A percentile compares a stretch with the other conserved stretches of the same genome.
phyloP scores from a whole-genome alignment of 139 green algal genomes.

The Asterochloris sp. region DNA sequence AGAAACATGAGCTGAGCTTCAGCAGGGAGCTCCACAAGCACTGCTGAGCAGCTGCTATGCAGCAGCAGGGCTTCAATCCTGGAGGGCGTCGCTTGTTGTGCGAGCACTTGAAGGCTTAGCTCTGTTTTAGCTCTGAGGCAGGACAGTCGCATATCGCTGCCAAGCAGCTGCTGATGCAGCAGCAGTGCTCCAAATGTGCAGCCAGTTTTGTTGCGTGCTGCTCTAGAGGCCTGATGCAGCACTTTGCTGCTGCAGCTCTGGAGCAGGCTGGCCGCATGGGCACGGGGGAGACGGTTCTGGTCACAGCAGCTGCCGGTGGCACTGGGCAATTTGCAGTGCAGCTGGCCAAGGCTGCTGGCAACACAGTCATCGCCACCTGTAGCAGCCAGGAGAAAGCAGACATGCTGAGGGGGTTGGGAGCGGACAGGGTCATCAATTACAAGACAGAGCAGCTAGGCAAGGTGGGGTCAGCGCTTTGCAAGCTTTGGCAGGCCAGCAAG shows the following conservation, averaged over 20 bases:
- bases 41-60: not conserved
- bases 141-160: no score
- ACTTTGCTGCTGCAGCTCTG: slow-evolving; percentile 28
- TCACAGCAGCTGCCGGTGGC: slow-evolving; percentile 91
- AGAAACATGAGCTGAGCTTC: no score
- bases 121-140: no score
- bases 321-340: slow-evolving; percentile 95
- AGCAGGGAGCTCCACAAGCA: no score
- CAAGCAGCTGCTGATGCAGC: no score
- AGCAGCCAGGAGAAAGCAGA: slow-evolving; percentile 67
- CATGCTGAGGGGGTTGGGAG: slow-evolving; percentile 74
- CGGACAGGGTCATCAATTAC: slow-evolving; percentile 86
- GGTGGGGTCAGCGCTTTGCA: no score
- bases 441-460: slow-evolving; percentile 28
- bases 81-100: no score
- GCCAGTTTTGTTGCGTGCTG: not conserved
- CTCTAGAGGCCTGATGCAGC: not conserved
- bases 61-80: not conserved
- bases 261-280: slow-evolving; percentile 43
- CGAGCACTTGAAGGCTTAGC: no score
- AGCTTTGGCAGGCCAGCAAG: no score
- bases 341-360: slow-evolving; percentile 81
- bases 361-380: slow-evolving; percentile 86
- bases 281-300: slow-evolving; percentile 75
- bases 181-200: not conserved